These are phyloP conservation scores for Puccinia novopanici DNA, from an alignment of 1,284 basidiomycete species.

Conservation along the genomic window DNA sequence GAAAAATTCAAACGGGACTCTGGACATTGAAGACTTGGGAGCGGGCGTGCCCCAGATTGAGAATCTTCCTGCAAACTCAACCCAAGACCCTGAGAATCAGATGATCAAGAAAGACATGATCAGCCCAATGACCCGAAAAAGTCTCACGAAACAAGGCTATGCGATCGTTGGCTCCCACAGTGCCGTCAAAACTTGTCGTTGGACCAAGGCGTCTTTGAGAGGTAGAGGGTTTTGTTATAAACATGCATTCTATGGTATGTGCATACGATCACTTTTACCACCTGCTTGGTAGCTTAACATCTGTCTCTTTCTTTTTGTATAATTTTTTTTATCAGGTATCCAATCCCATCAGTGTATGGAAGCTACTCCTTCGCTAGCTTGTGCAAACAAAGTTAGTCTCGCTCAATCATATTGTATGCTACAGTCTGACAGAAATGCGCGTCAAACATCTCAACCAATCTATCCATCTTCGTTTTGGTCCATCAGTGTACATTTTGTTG, in stretches of 20 bases:
- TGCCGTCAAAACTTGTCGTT: slow-evolving; percentile 52
- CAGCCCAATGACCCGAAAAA: slow-evolving; percentile 49
- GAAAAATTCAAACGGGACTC: background rate
- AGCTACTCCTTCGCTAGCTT: slow-evolving; percentile 51
- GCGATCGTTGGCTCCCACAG: slow-evolving; percentile 50
- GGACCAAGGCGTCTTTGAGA: slow-evolving; percentile 51
- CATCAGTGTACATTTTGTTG: slow-evolving; percentile 51
- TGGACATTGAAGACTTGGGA: slow-evolving; percentile 50
- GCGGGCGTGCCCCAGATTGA: slow-evolving; percentile 29
- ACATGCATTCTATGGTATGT: slow-evolving; percentile 51
- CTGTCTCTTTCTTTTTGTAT: background rate
- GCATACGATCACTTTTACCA: background rate
- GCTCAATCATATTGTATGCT: background rate
- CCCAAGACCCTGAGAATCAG: background rate
- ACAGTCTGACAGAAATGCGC: background rate
- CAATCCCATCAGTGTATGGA: slow-evolving; percentile 52
- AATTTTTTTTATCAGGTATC: slow-evolving; percentile 40
- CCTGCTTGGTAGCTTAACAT: background rate
- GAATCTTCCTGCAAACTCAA: background rate
- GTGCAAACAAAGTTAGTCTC: slow-evolving; percentile 49
- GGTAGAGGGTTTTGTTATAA: slow-evolving; percentile 52
- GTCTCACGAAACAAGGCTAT: slow-evolving; percentile 52
- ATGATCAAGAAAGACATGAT: slow-evolving; percentile 50
- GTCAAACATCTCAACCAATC: background rate
- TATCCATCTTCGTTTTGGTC: background rate